Conservation (phyloP, 805 yeast species). For the Myxozyma udenii region DNA sequence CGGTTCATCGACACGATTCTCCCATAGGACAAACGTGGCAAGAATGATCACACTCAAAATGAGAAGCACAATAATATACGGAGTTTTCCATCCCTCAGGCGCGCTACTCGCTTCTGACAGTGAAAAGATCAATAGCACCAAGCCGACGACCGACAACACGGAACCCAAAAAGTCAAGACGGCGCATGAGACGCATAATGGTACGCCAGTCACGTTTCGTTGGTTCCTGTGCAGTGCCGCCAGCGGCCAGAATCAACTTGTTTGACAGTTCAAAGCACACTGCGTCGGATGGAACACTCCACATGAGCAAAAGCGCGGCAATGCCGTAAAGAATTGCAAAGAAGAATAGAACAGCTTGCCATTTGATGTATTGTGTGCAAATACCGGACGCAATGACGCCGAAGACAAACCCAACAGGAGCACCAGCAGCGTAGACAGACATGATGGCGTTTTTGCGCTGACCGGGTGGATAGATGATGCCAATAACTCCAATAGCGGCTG, state of each 20-base stretch:
- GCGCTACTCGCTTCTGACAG: constrained; percentile 46
- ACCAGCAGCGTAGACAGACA: constrained; percentile 45
- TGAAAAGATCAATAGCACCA: constrained; percentile 46
- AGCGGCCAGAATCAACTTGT: constrained; percentile 1
- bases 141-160: constrained; percentile 41
- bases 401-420: constrained; percentile 49
- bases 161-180: constrained; percentile 48
- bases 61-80: constrained; percentile 46
- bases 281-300: constrained; percentile 41
- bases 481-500: constrained; percentile 49
- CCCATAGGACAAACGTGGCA: constrained; percentile 41
- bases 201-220: constrained; percentile 43
- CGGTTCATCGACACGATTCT: constrained; percentile 42
- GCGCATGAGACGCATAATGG: constrained; percentile 39
- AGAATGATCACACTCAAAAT: constrained; percentile 44
- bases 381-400: constrained; percentile 46
- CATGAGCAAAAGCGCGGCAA: constrained; percentile 33
- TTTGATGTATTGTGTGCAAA: constrained; percentile 41
- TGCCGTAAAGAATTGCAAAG: constrained; percentile 41
- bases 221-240: constrained; percentile 35
- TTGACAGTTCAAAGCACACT: constrained; percentile 4
- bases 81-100: constrained; percentile 45
- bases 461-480: constrained; percentile 38
- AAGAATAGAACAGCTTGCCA: constrained; percentile 48
- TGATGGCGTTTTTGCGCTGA: constrained; percentile 11